Evolutionary conservation across 129 eudicot genomes (phyloP).

Genomic region (Ambrosia artemisiifolia): DNA sequence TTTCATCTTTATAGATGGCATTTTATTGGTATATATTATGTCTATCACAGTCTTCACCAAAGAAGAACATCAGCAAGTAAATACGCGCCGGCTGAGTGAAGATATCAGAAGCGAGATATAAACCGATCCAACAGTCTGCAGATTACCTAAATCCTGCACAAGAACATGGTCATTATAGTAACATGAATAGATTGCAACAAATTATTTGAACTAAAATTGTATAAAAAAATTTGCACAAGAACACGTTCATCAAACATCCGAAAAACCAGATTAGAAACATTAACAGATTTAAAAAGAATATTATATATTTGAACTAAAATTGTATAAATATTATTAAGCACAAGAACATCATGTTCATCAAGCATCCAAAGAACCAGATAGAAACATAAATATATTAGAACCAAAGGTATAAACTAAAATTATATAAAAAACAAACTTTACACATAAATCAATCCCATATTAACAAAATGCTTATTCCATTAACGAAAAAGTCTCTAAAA

Average conservation of each 20-base stretch:
- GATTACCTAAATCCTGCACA: neutral
- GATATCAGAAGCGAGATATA: neutral
- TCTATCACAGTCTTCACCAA: constrained; percentile 14
- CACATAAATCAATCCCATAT: neutral
- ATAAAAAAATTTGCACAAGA: neutral
- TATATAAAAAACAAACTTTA: no score
- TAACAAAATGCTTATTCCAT: neutral
- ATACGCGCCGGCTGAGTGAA: neutral
- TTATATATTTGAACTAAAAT: neutral
- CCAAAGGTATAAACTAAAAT: no score
- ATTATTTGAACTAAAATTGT: neutral
- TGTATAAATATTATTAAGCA: neutral
- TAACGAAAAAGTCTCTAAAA: neutral
- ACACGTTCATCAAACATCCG: no score
- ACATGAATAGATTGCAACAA: neutral
- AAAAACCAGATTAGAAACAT: no score
- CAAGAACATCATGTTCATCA: no score
- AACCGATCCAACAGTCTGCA: constrained; percentile 7
- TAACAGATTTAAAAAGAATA: no score
- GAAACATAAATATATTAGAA: no score
- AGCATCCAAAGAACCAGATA: no score
- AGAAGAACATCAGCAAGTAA: constrained; percentile 5
- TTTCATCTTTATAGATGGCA: constrained; percentile 39
- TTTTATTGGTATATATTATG: constrained; percentile 15
- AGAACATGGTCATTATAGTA: neutral